Conservation (phyloP, 2,329 filamentous ascomycete genomes). For the Mycosphaerella arachidis region DNA sequence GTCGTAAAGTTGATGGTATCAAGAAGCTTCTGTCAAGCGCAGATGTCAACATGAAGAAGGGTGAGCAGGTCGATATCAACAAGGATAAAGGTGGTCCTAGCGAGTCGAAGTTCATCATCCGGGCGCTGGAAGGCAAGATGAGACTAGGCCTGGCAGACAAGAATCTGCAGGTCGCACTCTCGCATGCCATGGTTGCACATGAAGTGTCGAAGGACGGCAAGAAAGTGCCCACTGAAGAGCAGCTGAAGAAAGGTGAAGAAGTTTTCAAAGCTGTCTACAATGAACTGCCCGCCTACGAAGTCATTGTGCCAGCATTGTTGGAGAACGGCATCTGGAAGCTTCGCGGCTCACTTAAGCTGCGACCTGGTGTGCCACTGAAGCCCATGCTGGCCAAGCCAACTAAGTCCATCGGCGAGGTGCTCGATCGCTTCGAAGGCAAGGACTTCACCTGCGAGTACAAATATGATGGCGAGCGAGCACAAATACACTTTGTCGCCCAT, state of each 20-base stretch:
- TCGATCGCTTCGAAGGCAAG: conserved; percentile 93
- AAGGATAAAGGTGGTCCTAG: conserved; percentile 91
- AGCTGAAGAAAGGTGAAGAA: conserved; percentile 77
- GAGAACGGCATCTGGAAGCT: conserved; percentile 80
- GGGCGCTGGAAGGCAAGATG: conserved; percentile 91
- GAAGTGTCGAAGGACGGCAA: conserved; percentile 66
- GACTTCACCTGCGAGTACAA: conserved; percentile 99
- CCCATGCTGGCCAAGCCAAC: conserved; percentile 98
- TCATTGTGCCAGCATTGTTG: conserved; percentile 86
- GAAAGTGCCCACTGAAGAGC: conserved; percentile 65
- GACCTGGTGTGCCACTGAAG: conserved; percentile 90
- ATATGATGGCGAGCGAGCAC: conserved; percentile 96
- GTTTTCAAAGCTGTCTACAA: conserved; percentile 82
- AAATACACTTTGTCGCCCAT: conserved; percentile 93
- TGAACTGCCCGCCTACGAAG: conserved; percentile 90
- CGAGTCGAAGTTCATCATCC: conserved; percentile 89
- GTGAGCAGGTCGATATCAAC: conserved; percentile 67
- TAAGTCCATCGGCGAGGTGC: conserved; percentile 94
- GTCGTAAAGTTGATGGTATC: conserved; percentile 86
- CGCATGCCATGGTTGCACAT: conserved; percentile 81
- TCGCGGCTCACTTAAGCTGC: conserved; percentile 79
- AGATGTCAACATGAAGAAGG: conserved; percentile 68
- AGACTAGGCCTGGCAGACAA: conserved; percentile 86
- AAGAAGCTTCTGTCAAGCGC: conserved; percentile 94
- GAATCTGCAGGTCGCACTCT: conserved; percentile 83